phyloP scores from a whole-genome alignment of 2,329 filamentous ascomycete genomes.

The Orbilia blumenaviensis region DNA sequence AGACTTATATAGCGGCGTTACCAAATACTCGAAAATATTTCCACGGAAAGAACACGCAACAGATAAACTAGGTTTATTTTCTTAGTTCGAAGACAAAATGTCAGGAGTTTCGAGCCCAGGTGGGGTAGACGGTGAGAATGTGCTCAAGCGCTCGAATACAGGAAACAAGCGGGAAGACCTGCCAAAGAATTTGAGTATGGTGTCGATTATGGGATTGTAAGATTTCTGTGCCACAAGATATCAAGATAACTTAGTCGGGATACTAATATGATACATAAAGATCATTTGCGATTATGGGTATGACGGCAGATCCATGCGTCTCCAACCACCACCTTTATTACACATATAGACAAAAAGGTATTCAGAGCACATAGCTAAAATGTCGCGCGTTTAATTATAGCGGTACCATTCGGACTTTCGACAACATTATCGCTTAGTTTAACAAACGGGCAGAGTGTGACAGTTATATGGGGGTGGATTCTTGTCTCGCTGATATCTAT shows the following conservation, averaged over 20 bases:
- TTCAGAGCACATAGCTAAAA: no score
- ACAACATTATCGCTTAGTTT: conserved; percentile 76
- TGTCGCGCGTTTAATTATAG: no score
- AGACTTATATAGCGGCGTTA: conserved; percentile 5
- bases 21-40: neutral
- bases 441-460: conserved; percentile 74
- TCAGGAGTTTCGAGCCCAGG: conserved; percentile 42
- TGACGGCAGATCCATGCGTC: neutral
- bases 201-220: conserved; percentile 72
- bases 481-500: conserved; percentile 72
- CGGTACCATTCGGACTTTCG: conserved; percentile 73
- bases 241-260: neutral
- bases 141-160: conserved; percentile 25
- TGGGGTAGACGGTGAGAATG: conserved; percentile 2
- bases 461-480: conserved; percentile 76
- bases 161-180: conserved; percentile 65
- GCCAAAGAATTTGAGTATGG: conserved; percentile 73
- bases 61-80: neutral
- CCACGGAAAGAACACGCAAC: neutral
- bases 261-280: conserved; percentile 57
- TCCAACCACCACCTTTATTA: neutral
- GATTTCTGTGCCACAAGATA: conserved; percentile 57
- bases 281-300: conserved; percentile 77
- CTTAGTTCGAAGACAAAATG: conserved; percentile 3
- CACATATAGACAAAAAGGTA: neutral